Percentiles rank a stretch among this genome's conserved stretches.
These are phyloP conservation scores for Pisolithus tinctorius DNA, from an alignment of 768 basidiomycete genomes.

Conservation along the genomic window DNA sequence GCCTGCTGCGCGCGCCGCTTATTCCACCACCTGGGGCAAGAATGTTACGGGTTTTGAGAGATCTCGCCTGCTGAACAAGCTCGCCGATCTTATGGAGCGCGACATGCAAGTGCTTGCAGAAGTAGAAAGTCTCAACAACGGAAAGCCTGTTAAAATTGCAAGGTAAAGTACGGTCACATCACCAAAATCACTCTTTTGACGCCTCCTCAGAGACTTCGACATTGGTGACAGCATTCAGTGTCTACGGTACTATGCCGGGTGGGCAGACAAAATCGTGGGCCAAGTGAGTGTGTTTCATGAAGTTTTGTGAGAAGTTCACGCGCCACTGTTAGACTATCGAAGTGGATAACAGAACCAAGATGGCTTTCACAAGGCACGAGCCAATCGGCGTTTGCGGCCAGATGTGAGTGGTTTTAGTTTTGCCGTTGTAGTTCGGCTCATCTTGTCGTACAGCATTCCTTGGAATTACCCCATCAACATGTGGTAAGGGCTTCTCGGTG, in stretches of 20 bases:
- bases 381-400: slow-evolving; percentile 95
- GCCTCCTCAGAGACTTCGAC: slow-evolving; percentile 58
- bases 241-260: slow-evolving; percentile 89
- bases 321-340: slow-evolving; percentile 49
- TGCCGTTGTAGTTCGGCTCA: slow-evolving; percentile 5
- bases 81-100: slow-evolving; percentile 86
- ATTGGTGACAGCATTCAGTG: slow-evolving; percentile 74
- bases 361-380: slow-evolving; percentile 82
- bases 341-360: slow-evolving; percentile 70
- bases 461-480: slow-evolving; percentile 92
- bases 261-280: slow-evolving; percentile 91
- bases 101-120: slow-evolving; percentile 78
- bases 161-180: slow-evolving; percentile 31
- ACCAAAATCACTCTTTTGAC: slow-evolving; percentile 20
- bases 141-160: slow-evolving; percentile 72
- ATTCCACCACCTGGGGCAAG: slow-evolving; percentile 84
- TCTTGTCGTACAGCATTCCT: slow-evolving; percentile 51
- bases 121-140: slow-evolving; percentile 84
- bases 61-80: slow-evolving; percentile 72
- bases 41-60: slow-evolving; percentile 81
- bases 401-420: slow-evolving; percentile 43
- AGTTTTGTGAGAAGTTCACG: neutral
- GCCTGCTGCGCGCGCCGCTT: slow-evolving; percentile 76
- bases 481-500: slow-evolving; percentile 41
- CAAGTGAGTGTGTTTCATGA: slow-evolving; percentile 41